Base-by-base conservation (phyloP, 2,329 filamentous ascomycete genomes). In the Epichloe glyceriae region DNA sequence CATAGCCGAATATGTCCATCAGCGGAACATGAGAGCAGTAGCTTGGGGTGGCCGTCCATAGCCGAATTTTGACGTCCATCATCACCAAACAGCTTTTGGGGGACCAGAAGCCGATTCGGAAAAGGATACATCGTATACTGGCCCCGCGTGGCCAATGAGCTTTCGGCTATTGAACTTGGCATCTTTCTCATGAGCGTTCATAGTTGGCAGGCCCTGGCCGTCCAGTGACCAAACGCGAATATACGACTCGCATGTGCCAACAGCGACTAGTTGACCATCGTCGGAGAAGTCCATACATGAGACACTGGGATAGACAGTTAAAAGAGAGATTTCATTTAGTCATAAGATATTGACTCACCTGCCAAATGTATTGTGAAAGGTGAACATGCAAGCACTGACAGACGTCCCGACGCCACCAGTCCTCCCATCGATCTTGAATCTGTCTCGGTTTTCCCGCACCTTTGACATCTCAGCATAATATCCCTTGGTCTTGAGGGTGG, bases 261-360 rank as follows among this genome's bases (percentile, higher is more conserved):
- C 86, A 22, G 93, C 93, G 38, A 93, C 87, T 30, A 97, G 78
- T 56, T 83, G 78, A 55, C 88, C 85, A 63, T 98, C 93, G 50
- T 91, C 86, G 0, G 91, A 96, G 62, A 98, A 96, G 61, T 97
- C 91, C 64, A 97, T 81, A 62, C 87, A 95, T n/a, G 88, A 89
- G 53, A 95, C 79, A 51, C 87, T 91, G 50, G n/a, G 17, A 34
- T 10, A n/a, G 10, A 40, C 4, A 30, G 40, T 46, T 49, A 50
- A 40, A 17, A 38, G 15, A 44, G 20, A 17, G 26, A 39, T 30
- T 20, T 40, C n/a, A 49, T 39, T 14, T 1, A 7, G 34, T 14
- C 2, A 26, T 5, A 8, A 15, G 14, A 8, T 17, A 34, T 33
- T 34, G 30, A 66, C 80, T 72, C 70, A 90, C 88, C 82, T 86